phyloP scores from a whole-genome alignment of 345 rosid species.

The Aquilaria yunnanensis region DNA sequence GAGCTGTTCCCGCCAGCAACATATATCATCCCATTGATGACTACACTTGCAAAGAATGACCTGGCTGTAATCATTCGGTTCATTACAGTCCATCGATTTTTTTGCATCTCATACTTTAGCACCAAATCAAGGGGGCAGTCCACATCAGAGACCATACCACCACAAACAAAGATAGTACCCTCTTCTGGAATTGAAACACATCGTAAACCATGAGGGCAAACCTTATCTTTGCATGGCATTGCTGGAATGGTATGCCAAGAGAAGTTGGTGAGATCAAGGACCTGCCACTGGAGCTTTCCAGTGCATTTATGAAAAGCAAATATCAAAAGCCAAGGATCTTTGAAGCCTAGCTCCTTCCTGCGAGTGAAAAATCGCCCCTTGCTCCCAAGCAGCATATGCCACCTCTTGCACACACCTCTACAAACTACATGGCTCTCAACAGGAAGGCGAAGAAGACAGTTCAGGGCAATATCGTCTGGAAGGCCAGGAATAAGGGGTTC shows the following conservation, averaged over 20 bases:
- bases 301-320: conserved; percentile 70
- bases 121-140: conserved; percentile 74
- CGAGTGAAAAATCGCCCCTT: conserved; percentile 65
- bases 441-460: conserved; percentile 74
- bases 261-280: conserved; percentile 57
- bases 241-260: conserved; percentile 79
- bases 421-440: conserved; percentile 57
- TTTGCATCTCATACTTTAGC: conserved; percentile 73
- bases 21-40: conserved; percentile 65
- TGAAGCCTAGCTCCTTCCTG: conserved; percentile 63
- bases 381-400: conserved; percentile 60
- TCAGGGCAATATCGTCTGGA: conserved; percentile 79
- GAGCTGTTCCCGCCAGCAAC: conserved; percentile 83
- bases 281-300: conserved; percentile 80
- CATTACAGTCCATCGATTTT: conserved; percentile 72
- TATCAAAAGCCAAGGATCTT: conserved; percentile 83
- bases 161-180: conserved; percentile 73
- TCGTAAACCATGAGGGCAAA: conserved; percentile 73
- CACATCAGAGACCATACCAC: conserved; percentile 76
- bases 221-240: conserved; percentile 81
- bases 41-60: conserved; percentile 72
- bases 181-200: conserved; percentile 54
- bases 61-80: conserved; percentile 61
- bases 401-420: conserved; percentile 71
- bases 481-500: conserved; percentile 82